Evolutionary conservation across 768 basidiomycete genomes (phyloP).

Genomic region (Russula vinacea): DNA sequence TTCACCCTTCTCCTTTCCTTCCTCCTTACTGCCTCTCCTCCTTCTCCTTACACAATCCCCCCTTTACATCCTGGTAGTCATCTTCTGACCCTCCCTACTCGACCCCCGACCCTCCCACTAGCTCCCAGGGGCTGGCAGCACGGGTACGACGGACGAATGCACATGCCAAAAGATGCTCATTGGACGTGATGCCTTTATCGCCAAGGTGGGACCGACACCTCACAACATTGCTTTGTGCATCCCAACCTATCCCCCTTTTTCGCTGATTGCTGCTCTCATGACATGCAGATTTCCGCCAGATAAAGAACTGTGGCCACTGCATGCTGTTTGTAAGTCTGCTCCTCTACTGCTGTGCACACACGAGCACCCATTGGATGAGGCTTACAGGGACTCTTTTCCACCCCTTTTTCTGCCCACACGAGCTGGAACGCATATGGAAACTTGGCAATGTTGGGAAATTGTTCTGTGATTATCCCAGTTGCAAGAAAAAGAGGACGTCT

Average conservation of each 20-base stretch:
- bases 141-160: conserved; percentile 25
- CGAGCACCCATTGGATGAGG: neutral
- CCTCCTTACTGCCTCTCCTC: conserved; percentile 26
- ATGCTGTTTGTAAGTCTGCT: conserved; percentile 26
- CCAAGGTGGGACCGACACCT: conserved; percentile 25
- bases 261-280: neutral
- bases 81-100: neutral
- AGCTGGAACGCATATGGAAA: conserved; percentile 44
- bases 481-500: conserved; percentile 51
- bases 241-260: neutral
- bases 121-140: conserved; percentile 2
- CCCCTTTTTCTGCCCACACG: conserved; percentile 47
- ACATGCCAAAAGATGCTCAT: conserved; percentile 26
- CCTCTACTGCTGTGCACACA: too few species aligned
- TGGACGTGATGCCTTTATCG: conserved; percentile 23
- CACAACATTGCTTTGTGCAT: conserved; percentile 22
- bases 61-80: neutral
- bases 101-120: neutral
- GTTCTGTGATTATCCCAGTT: conserved; percentile 59
- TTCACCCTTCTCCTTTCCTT: conserved; percentile 27
- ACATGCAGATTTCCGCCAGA: conserved; percentile 28
- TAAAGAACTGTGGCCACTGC: conserved; percentile 28
- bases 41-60: conserved; percentile 20
- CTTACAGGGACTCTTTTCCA: conserved; percentile 46
- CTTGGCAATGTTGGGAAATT: conserved; percentile 70